Evolutionary conservation across 1,284 basidiomycete species (phyloP).

Genomic region (Violaceomyces palustris): DNA sequence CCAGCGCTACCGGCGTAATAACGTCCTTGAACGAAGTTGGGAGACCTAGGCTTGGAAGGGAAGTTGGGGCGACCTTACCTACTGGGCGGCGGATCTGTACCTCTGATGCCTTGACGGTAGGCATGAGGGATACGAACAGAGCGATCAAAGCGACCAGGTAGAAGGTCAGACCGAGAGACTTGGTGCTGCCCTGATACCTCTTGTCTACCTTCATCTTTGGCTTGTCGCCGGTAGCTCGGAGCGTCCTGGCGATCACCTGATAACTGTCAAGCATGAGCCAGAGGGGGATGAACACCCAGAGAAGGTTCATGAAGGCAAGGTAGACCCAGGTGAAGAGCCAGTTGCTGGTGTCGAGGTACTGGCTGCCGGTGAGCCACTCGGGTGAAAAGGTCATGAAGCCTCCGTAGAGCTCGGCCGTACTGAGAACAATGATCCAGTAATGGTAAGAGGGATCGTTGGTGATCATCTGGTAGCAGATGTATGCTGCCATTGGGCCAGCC

Average conservation of each 20-base stretch:
- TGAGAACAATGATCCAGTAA: conserved; percentile 38
- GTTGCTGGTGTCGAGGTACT: conserved; percentile 2
- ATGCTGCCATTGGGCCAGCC: conserved; percentile 39
- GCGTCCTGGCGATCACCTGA: background rate
- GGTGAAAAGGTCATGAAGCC: conserved; percentile 50
- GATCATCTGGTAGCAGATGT: conserved; percentile 29
- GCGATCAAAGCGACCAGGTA: too few species aligned
- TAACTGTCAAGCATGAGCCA: conserved; percentile 26
- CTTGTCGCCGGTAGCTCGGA: background rate
- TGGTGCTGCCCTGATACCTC: too few species aligned
- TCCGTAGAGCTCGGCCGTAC: conserved; percentile 40
- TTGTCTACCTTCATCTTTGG: too few species aligned
- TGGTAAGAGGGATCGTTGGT: conserved; percentile 29
- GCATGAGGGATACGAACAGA: too few species aligned
- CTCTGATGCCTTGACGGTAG: too few species aligned
- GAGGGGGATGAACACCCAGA: conserved; percentile 25
- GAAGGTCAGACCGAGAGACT: too few species aligned
- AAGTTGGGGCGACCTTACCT: too few species aligned
- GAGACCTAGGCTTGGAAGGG: background rate
- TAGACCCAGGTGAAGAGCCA: conserved; percentile 29
- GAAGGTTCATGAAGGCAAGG: conserved; percentile 22
- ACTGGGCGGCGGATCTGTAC: too few species aligned
- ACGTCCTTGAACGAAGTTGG: conserved; percentile 1
- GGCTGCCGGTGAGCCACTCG: conserved; percentile 36
- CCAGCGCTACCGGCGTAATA: conserved; percentile 8